These are phyloP conservation scores for Tolypocladium endophyticum DNA, from an alignment of 2,329 filamentous ascomycete species.

Conservation along the genomic window DNA sequence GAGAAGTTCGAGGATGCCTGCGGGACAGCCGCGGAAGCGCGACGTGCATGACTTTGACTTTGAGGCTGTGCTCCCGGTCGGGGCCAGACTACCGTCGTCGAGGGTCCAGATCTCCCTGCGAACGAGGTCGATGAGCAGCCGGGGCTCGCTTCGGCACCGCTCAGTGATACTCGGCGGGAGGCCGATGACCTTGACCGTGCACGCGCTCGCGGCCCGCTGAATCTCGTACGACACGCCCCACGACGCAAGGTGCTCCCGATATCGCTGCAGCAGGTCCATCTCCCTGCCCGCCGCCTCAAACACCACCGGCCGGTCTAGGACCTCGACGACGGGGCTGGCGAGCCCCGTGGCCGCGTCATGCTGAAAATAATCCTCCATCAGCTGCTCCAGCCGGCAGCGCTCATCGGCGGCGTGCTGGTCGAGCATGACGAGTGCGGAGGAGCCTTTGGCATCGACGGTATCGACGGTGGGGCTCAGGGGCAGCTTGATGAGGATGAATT, in stretches of 20 bases:
- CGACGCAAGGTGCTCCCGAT: conserved; percentile 45
- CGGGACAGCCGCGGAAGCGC: conserved; percentile 59
- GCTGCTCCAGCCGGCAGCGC: conserved; percentile 63
- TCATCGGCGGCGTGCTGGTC: conserved; percentile 97
- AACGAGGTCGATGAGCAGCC: conserved; percentile 62
- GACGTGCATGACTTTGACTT: conserved; percentile 41
- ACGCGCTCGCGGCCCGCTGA: background rate
- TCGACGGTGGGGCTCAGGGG: conserved; percentile 9
- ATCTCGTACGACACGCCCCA: conserved; percentile 70
- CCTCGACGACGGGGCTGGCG: conserved; percentile 18
- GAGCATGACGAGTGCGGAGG: conserved; percentile 59
- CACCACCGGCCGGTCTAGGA: conserved; percentile 40
- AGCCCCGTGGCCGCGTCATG: background rate
- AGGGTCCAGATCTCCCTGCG: conserved; percentile 64
- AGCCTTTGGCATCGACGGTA: background rate
- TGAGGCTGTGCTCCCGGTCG: background rate
- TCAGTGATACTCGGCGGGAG: conserved; percentile 67
- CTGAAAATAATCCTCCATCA: conserved; percentile 48
- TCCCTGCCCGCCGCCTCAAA: conserved; percentile 60
- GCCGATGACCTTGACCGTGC: conserved; percentile 36
- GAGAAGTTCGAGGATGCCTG: conserved; percentile 63
- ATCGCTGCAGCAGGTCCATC: conserved; percentile 40
- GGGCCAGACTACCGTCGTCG: conserved; percentile 30
- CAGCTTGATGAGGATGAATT: conserved; percentile 71
- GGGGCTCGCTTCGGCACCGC: conserved; percentile 62